Evolutionary conservation across 2,329 filamentous ascomycete genomes (phyloP).

Genomic region (Dactylellina sp.): DNA sequence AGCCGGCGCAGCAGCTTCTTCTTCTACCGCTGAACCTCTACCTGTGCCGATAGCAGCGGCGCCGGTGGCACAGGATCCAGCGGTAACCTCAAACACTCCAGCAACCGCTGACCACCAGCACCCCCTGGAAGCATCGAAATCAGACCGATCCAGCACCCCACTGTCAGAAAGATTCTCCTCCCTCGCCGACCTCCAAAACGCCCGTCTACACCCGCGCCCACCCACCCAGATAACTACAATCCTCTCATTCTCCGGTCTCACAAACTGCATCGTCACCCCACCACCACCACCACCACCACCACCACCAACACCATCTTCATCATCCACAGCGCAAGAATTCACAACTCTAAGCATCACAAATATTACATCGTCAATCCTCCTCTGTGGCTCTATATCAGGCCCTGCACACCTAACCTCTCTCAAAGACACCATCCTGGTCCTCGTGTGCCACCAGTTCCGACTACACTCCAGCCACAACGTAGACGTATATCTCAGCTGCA

Average conservation of each 20-base stretch:
- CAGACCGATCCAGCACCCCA: no score
- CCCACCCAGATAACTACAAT: conserved; percentile 19
- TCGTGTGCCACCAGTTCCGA: conserved; percentile 85
- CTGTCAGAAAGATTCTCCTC: background rate
- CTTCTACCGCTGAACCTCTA: conserved; percentile 1
- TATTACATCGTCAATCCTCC: conserved; percentile 76
- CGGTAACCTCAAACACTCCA: conserved; percentile 24
- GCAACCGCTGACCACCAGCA: no score
- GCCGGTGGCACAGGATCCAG: conserved; percentile 27
- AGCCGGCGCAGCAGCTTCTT: background rate
- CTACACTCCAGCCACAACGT: conserved; percentile 89
- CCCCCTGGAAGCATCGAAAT: no score
- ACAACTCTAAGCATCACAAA: conserved; percentile 69
- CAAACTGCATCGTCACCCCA: conserved; percentile 50
- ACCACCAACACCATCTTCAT: background rate
- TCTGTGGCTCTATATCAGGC: conserved; percentile 82
- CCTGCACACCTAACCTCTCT: conserved; percentile 85
- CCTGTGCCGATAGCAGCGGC: conserved; percentile 3
- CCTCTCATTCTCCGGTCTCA: conserved; percentile 28
- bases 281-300: conserved; percentile 7
- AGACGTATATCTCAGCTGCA: conserved; percentile 83
- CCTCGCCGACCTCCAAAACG: conserved; percentile 10
- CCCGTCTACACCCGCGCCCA: conserved; percentile 1
- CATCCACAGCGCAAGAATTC: background rate
- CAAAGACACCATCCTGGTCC: conserved; percentile 78